These are phyloP conservation scores for Saitozyma podzolica DNA, from an alignment of 768 basidiomycete genomes.

Conservation along the genomic window DNA sequence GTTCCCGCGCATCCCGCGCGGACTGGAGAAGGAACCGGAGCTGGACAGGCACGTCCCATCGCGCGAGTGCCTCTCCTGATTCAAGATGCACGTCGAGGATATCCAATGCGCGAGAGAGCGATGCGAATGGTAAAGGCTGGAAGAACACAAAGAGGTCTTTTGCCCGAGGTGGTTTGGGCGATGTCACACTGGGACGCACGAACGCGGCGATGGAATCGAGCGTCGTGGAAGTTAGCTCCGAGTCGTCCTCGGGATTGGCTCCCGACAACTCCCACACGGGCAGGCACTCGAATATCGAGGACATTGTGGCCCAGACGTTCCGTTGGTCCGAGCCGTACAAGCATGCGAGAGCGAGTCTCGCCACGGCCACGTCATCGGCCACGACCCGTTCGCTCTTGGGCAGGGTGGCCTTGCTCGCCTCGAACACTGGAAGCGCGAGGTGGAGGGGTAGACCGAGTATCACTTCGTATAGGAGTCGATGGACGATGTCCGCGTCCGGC, in stretches of 20 bases:
- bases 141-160: slow-evolving; percentile 79
- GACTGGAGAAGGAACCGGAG: slow-evolving; percentile 90
- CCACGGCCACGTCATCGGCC: slow-evolving; percentile 77
- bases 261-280: slow-evolving; percentile 74
- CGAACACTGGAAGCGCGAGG: slow-evolving; percentile 73
- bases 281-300: slow-evolving; percentile 88
- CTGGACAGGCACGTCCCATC: slow-evolving; percentile 81
- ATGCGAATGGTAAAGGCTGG: slow-evolving; percentile 68
- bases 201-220: slow-evolving; percentile 76
- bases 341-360: slow-evolving; percentile 79
- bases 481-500: slow-evolving; percentile 68
- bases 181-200: slow-evolving; percentile 70
- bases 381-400: slow-evolving; percentile 70
- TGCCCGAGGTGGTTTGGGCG: slow-evolving; percentile 59
- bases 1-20: slow-evolving; percentile 64
- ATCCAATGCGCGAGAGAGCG: slow-evolving; percentile 80
- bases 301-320: slow-evolving; percentile 80
- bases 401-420: slow-evolving; percentile 87
- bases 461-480: slow-evolving; percentile 69
- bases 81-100: slow-evolving; percentile 91
- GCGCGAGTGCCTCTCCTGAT: slow-evolving; percentile 83
- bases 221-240: slow-evolving; percentile 78
- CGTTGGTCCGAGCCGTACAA: slow-evolving; percentile 74
- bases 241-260: slow-evolving; percentile 59
- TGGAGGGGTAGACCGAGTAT: slow-evolving; percentile 68